These are phyloP conservation scores for Raphanus raphanistrum DNA, from an alignment of 345 rosid species.

Conservation along the genomic window DNA sequence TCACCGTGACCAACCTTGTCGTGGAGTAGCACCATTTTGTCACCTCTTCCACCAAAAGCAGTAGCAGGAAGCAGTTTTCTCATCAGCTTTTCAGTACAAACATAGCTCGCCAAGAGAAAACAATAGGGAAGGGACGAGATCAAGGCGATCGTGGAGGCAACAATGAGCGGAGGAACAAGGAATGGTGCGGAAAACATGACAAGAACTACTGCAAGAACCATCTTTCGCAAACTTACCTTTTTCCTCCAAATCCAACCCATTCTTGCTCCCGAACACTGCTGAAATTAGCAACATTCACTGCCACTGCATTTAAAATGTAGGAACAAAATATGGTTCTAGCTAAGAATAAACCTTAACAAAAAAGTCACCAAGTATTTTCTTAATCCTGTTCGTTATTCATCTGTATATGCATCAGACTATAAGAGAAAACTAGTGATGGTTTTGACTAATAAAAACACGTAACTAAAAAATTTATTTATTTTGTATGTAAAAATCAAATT, in stretches of 20 bases:
- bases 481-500: neutral
- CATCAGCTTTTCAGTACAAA: constrained; percentile 71
- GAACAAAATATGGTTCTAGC: neutral
- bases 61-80: constrained; percentile 57
- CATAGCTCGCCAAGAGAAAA: constrained; percentile 61
- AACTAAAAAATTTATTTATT: neutral
- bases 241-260: constrained; percentile 53
- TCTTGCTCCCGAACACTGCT: constrained; percentile 19
- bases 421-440: neutral
- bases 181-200: constrained; percentile 59
- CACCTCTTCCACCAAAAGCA: constrained; percentile 28
- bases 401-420: neutral
- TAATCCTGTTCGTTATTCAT: neutral
- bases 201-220: constrained; percentile 52
- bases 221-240: constrained; percentile 57
- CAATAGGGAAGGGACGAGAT: constrained; percentile 65
- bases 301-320: neutral
- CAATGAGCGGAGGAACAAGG: constrained; percentile 66
- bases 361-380: neutral
- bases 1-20: constrained; percentile 23
- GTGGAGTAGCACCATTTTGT: neutral
- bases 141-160: constrained; percentile 55
- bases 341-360: neutral
- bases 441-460: constrained; percentile 2
- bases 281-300: constrained; percentile 2